Evolutionary conservation across 257 asterid species (phyloP).

Genomic region (Lantana camara): DNA sequence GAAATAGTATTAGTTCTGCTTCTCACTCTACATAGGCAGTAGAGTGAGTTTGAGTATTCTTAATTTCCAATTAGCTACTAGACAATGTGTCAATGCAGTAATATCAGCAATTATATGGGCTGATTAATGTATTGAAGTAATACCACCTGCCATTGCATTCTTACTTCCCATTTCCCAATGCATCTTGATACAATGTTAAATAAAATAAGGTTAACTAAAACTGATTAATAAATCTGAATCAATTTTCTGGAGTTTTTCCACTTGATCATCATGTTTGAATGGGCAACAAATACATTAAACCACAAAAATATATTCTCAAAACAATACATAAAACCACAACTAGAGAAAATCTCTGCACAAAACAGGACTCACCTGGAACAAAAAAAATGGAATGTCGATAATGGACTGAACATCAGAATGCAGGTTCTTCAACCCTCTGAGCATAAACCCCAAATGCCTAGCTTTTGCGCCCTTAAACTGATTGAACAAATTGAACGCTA

Average conservation of each 20-base stretch:
- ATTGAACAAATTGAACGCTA: conserved; percentile 79
- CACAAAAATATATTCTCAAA: background rate
- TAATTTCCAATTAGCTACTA: background rate
- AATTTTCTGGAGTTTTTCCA: too few species aligned
- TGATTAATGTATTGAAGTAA: background rate
- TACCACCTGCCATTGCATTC: background rate
- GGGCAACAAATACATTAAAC: too few species aligned
- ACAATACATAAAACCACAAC: background rate
- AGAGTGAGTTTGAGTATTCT: background rate
- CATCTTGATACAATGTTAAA: background rate
- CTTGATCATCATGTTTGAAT: too few species aligned
- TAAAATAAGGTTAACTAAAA: background rate
- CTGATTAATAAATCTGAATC: background rate
- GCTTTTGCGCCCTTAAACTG: conserved; percentile 95
- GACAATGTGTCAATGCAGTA: background rate
- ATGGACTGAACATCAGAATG: conserved; percentile 43
- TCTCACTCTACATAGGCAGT: background rate
- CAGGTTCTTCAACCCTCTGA: conserved; percentile 76
- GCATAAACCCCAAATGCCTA: conserved; percentile 94
- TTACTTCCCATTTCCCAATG: background rate
- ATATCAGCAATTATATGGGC: background rate
- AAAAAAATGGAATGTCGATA: conserved; percentile 65
- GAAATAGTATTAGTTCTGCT: background rate
- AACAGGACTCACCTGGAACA: conserved; percentile 62
- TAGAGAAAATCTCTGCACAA: background rate